Evolutionary conservation across 805 yeast genomes (phyloP), one percentile per base, ranked within the genome.

Genomic region (Candida verbasci): DNA sequence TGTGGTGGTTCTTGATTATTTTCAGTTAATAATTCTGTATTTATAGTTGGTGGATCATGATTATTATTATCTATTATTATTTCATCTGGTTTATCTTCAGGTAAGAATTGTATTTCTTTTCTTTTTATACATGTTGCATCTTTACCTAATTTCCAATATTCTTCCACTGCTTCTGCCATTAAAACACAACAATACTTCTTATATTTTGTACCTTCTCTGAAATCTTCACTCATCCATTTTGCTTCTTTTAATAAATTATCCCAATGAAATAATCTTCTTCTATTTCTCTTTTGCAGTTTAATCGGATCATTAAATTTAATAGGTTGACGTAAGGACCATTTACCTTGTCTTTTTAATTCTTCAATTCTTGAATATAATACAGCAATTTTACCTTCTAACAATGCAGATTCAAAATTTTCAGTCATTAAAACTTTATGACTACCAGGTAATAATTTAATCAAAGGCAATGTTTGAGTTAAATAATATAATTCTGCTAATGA

Each of bases 311-410:
- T 52, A 49, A 71, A 82, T 44, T 75, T 72, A 35, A 73, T 67
- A 0, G 95, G 95, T 55, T 93, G 98, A 36, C 95, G 71, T 36
- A 93, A 65, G 16, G 95, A 82, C 97, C 98, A 93, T 49, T 85
- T 80, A 2, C 86, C 84, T 40, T 82, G 82, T 31, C 95, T 69
- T 55, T 87, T 86, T 44, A 93, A 68, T 55, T 91, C 97, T 52
- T 91, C 97, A 31, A 93, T 89, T 42, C 97, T 70, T 2, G 94
- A 83, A 49, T 87, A 84, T 14, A 87, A 78, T 9, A 88, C 96
- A 0, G 95, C 86, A 3, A 91, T 80, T 53, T 89, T 84, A 3
- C 96, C 96, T 53, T 93, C 98, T 10, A 86, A 74, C 23, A 89
- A 64, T 0, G 95, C 86, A 49, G 83, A 76, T 52, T 87, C 95